Evolutionary conservation across 192 early-diverging fungal species (phyloP), one percentile per base, ranked within the genome.

Genomic region (Backusella tarrabulga): DNA sequence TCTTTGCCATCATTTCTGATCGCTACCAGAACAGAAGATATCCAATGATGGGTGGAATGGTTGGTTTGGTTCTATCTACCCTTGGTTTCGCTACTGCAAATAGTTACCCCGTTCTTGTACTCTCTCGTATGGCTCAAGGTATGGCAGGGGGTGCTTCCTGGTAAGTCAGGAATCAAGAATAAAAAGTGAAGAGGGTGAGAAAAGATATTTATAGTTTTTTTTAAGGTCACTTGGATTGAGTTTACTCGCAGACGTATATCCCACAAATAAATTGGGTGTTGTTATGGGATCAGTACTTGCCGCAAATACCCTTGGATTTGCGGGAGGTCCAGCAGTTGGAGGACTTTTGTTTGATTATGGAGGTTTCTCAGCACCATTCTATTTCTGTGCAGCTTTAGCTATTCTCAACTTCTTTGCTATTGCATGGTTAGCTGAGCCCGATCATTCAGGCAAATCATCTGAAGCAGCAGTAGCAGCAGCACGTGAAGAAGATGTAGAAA

Each of bases 61-160:
- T 89, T 4, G 88, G 90, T 7, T 82, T 93, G 46, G 88, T 85
- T 19, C 80, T 91, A 1, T 88, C 92, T 7, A 91, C 92, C 11
- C 72, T 91, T 0, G 77, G 89, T 35, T 93, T 94, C 83, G 90
- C 89, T 7, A 63, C 90, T 35, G 86, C 91, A 9, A 86, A 83
- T 68, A 87, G 87, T 12, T 93, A 89, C 77, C 88, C 86, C 82
- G 85, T 89, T 74, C 85, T 95, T 1, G 84, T 93, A 3, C 26
- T 92, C 0, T 93, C 92, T 4, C 86, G 93, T n/a, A 78, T 95
- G 21, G 88, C 88, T 5, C 92, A 93, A 77, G 93, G 93, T 71
- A 78, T 91, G 21, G 86, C 93, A 4, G 92, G 91, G 38, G 93
- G 92, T 34, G 90, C 91, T 34, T 90, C 90, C 23, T 93, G 92